Conservation (phyloP, 352 stramenopile species). For the Globisporangium acanthophoron region DNA sequence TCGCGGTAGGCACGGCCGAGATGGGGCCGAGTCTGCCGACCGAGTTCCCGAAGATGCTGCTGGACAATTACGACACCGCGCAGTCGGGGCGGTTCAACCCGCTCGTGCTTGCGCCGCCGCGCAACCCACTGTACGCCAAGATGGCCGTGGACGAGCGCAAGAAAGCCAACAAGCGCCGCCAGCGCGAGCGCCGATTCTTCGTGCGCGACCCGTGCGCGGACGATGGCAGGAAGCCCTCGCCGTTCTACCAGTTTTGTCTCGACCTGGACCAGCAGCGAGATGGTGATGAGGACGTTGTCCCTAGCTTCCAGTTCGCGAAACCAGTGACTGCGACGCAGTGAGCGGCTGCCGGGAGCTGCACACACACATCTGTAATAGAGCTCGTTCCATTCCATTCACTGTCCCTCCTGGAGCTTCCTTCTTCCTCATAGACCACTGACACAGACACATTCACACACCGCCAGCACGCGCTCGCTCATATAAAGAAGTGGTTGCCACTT, state of each 20-base stretch:
- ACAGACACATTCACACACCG: not conserved
- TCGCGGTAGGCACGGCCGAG: conserved; percentile 56
- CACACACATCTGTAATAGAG: conserved; percentile 3
- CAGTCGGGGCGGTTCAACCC: conserved; percentile 42
- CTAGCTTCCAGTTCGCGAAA: conserved; percentile 15
- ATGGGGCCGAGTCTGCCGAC: conserved; percentile 57
- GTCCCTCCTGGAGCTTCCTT: not conserved
- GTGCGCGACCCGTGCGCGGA: conserved; percentile 46
- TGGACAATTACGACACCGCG: conserved; percentile 56
- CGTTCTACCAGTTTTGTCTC: conserved; percentile 33
- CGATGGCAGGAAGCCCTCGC: conserved; percentile 19
- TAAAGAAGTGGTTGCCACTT: conserved; percentile 3
- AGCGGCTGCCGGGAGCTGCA: not conserved
- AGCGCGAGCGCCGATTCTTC: conserved; percentile 63
- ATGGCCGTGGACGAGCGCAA: conserved; percentile 37
- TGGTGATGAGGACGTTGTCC: not conserved
- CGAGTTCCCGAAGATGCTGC: conserved; percentile 54
- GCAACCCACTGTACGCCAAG: conserved; percentile 72
- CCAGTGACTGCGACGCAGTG: not conserved
- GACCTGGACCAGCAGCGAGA: conserved; percentile 16
- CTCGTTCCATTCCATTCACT: conserved; percentile 2
- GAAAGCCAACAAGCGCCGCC: conserved; percentile 29
- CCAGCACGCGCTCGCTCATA: not conserved
- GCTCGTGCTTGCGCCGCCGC: conserved; percentile 48
- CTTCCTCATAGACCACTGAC: not conserved